Percentiles rank a stretch among this genome's conserved stretches.
These are phyloP conservation scores for Rhexocercosporidium sp. DNA, from an alignment of 2,329 filamentous ascomycete species.

Conservation along the genomic window DNA sequence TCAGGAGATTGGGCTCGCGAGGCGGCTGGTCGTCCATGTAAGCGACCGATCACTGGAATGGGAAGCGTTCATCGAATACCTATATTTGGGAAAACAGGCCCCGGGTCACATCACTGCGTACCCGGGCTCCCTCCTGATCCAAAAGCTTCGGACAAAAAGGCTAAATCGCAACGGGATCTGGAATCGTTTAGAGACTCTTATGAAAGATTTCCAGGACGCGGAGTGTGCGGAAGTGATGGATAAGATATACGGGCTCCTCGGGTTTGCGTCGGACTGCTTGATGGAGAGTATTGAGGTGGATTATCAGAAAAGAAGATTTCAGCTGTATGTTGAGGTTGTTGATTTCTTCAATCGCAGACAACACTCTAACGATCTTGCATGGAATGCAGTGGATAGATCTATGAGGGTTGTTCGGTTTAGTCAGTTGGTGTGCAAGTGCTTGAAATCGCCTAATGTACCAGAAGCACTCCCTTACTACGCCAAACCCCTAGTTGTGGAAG, in stretches of 20 bases:
- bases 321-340: not conserved
- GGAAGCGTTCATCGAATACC: not conserved
- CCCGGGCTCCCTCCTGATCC: not conserved
- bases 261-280: not conserved
- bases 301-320: not conserved
- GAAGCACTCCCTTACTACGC: not conserved
- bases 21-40: not conserved
- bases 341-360: not conserved
- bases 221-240: not conserved
- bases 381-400: not conserved
- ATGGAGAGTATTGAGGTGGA: not conserved
- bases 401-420: not conserved
- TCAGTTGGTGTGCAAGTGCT: not conserved
- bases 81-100: not conserved
- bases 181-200: not conserved
- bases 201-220: not conserved
- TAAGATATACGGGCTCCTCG: not conserved
- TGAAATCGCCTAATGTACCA: not conserved
- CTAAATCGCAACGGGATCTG: not conserved
- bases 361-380: not conserved
- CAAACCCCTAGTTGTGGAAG: not conserved
- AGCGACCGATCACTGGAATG: not conserved
- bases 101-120: not conserved
- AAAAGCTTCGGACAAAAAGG: not conserved
- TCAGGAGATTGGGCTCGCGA: slow-evolving; percentile 31